Evolutionary conservation across 202 grass and related monocot species (phyloP).

Genomic region (Dendrocalamus latiflorus): DNA sequence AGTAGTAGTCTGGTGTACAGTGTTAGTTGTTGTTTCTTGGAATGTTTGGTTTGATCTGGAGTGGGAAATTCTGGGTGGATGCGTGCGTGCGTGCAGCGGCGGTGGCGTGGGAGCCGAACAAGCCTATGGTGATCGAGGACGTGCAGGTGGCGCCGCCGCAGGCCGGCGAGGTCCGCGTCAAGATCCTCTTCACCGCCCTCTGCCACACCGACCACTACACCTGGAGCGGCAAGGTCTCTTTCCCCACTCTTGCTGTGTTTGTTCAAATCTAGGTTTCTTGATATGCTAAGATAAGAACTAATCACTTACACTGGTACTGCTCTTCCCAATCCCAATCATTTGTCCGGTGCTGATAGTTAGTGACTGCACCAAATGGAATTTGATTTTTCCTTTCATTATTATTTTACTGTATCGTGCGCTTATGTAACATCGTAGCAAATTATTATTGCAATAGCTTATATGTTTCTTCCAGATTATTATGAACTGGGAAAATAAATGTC

Average conservation of each 20-base stretch:
- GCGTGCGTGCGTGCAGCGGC: slow-evolving; percentile 48
- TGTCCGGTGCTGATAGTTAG: not conserved
- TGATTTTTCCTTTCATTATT: not conserved
- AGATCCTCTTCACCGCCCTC: slow-evolving; percentile 86
- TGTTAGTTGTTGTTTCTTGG: not conserved
- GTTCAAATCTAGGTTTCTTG: slow-evolving; percentile 16
- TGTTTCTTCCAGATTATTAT: not conserved
- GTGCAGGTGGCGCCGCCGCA: slow-evolving; percentile 97
- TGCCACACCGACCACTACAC: slow-evolving; percentile 99
- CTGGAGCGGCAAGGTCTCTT: slow-evolving; percentile 86
- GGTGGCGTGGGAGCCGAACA: slow-evolving; percentile 87
- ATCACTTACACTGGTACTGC: not conserved
- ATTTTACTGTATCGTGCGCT: not conserved
- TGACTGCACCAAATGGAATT: not conserved
- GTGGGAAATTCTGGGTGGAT: not conserved
- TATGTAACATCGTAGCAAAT: not conserved
- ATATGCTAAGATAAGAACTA: not conserved
- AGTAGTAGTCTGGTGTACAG: not conserved
- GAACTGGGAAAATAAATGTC: not conserved
- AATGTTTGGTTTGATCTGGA: slow-evolving; percentile 22
- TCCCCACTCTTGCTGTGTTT: not conserved
- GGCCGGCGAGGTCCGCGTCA: slow-evolving; percentile 88
- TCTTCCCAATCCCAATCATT: not conserved
- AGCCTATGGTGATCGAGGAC: slow-evolving; percentile 84
- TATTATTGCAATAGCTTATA: not conserved